Base-by-base conservation (phyloP, 768 basidiomycete genomes). In the Boletus fagicola region DNA sequence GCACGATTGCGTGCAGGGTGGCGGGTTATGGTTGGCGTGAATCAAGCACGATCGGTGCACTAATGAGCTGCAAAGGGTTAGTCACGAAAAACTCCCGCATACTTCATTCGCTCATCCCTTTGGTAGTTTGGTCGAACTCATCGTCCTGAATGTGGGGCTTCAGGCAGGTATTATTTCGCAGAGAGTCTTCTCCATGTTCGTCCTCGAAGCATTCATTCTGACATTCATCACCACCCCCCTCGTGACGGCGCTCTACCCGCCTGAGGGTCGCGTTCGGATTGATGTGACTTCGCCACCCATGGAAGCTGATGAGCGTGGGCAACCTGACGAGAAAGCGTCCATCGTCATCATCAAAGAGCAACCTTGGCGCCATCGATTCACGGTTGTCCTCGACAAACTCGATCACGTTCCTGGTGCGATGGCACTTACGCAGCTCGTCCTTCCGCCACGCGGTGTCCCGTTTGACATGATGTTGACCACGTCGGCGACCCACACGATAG, bases 61-160 rank as follows among this genome's bases (percentile, higher is more conserved):
- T 98, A 50, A 98, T 99, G 95, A 90, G 87, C 66, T 96, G 94
- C 68, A 95, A 98, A 80, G 94, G 93, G 89, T 89, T 18, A 35
- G 77, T 47, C 18, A 1, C 2, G 30, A 13, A 10, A 1, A 24
- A 24, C 2, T 18, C 12, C 24, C 18, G 4, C 0, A 11, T 22
- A 47, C 3, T 30, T 6, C 15, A 24, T 50, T 8, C 7, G n/a
- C 56, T 65, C 13, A 65, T 30, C 20, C 9, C 7, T 40, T 45
- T 20, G 8, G n/a, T 33, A 91, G 89, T 24, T 79, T 97, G 5
- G 90, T 98, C 10, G 95, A 97, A 67, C 78, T 98, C 18, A 97
- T 98, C 65, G 95, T 98, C 4, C 84, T 98, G 60, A 99, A 98
- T 64, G 91, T 98, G 60, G 95, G 96, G 3, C 77, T 96, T 2